Conservation (phyloP, 108 stramenopile species). For the Nannochloropsis salina region DNA sequence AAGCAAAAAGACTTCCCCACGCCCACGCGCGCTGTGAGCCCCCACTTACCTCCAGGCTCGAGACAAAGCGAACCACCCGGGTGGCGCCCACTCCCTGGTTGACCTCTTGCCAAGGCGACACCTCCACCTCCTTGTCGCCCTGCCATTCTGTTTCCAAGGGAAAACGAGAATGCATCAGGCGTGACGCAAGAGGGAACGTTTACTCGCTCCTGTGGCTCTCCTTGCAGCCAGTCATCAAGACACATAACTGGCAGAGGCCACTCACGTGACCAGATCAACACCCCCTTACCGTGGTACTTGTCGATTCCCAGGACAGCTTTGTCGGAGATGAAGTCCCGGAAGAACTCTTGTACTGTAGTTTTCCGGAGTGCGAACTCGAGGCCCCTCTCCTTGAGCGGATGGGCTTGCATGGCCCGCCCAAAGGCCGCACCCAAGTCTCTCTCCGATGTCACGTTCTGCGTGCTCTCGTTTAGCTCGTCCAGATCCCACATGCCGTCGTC, state of each 20-base stretch:
- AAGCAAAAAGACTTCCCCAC: too few relatives aligned
- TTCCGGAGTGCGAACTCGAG: not conserved
- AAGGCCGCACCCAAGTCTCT: slow-evolving; percentile 1
- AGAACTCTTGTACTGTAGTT: slow-evolving; percentile 20
- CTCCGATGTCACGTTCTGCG: slow-evolving; percentile 13
- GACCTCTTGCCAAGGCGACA: slow-evolving; percentile 36
- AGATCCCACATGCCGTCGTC: not conserved
- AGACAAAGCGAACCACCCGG: slow-evolving; percentile 28
- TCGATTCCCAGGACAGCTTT: slow-evolving; percentile 30
- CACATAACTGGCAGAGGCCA: too few relatives aligned
- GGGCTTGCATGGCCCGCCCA: not conserved
- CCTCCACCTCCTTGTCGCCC: slow-evolving; percentile 34
- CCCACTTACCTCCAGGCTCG: not conserved
- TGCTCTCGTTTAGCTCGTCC: not conserved
- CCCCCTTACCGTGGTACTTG: slow-evolving; percentile 29
- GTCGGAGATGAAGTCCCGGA: slow-evolving; percentile 32
- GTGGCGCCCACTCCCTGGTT: slow-evolving; percentile 32
- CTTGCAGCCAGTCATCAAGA: too few relatives aligned
- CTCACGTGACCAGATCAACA: too few relatives aligned
- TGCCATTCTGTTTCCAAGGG: not conserved
- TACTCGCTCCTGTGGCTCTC: too few relatives aligned
- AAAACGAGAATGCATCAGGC: not conserved
- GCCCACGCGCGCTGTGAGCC: not conserved
- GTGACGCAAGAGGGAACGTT: too few relatives aligned
- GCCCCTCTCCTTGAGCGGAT: not conserved